Base-by-base conservation (phyloP, 768 basidiomycete genomes). In the Lentinula sp. region DNA sequence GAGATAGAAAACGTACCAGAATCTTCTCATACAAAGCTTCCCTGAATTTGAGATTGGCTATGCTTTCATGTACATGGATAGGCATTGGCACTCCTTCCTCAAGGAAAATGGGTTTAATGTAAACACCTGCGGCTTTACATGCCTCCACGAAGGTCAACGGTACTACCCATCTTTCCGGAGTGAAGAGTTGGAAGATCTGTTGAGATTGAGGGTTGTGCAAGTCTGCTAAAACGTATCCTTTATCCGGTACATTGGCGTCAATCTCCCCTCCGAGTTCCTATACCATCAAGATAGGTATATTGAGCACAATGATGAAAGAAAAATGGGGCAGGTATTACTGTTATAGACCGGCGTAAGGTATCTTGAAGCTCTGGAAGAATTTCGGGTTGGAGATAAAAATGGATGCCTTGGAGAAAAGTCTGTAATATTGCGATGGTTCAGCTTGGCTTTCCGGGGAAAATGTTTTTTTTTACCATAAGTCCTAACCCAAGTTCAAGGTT, bases 311-410 rank as follows among this genome's bases (percentile, higher is more conserved):
- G 4, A 21, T 39, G 49, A 31, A 16, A 15, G 52, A 35, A 58
- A 13, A 43, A 48, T 46, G 39, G 32, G 55, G 35, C 66, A 80
- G 42, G 59, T 3, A 56, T 10, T 43, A 91, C 89, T 0, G 88
- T 84, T 56, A 91, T 88, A 13, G 81, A 86, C 70, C 90, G 88
- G 67, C 85, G 86, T 34, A 91, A 71, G 63, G 91, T 86, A 16
- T 85, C 84, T 65, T 88, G 87, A 21, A 84, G 76, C 65, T 86
- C 84, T 60, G 85, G 78, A 3, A 83, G 72, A 8, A 93, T 76
- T 70, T 92, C 89, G 67, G 89, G 90, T 68, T 92, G 90, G 18
- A 93, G 82, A 70, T 92, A 93, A 69, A 93, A 93, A 68, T 92
- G 93, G 78, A 90, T 73, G 2, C 89, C 89, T 70, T 89, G 87